Evolutionary conservation across 345 rosid species (phyloP).

Genomic region (Eucalyptus curtisii): DNA sequence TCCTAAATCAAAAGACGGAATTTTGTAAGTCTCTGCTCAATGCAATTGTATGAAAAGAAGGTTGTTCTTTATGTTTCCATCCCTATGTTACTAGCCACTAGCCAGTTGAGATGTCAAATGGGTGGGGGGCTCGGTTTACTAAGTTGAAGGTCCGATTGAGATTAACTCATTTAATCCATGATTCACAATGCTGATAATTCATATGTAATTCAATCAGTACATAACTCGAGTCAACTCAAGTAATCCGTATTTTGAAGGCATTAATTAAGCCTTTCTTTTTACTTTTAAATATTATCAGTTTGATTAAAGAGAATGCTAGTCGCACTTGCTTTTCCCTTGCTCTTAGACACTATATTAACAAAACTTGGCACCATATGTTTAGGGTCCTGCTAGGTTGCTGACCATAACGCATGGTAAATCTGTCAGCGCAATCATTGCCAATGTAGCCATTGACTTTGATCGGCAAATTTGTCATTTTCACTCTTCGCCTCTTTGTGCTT

Average conservation of each 20-base stretch:
- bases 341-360: neutral
- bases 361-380: neutral
- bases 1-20: neutral
- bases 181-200: fast-evolving
- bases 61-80: neutral
- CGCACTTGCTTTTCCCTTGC: neutral
- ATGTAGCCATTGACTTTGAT: neutral
- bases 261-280: neutral
- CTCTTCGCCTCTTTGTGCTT: neutral
- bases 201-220: neutral
- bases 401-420: neutral
- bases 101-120: neutral
- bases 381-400: neutral
- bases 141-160: neutral
- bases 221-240: neutral
- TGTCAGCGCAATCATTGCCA: fast-evolving
- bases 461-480: neutral
- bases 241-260: neutral
- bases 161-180: neutral
- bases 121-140: neutral
- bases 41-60: neutral
- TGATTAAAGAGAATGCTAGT: neutral
- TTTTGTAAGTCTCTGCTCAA: neutral
- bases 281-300: neutral
- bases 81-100: neutral